Evolutionary conservation across 768 basidiomycete species (phyloP), one percentile per base, ranked within the genome.

Genomic region (Termitomyces heimii): DNA sequence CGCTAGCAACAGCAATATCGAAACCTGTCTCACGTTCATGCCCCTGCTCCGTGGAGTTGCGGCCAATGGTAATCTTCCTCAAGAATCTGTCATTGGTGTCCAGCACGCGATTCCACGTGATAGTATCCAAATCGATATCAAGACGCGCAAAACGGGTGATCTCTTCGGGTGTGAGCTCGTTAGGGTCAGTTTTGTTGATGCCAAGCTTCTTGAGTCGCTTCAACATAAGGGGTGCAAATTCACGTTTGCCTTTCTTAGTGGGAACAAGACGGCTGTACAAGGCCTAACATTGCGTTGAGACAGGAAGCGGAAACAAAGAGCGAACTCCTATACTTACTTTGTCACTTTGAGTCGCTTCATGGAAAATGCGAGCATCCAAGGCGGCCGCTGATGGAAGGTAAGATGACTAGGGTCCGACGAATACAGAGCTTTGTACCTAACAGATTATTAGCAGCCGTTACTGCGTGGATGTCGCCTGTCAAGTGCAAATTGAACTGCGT

Each of bases 71-170:
- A 67, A 98, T 87, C 73, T 89, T 93, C 57, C 96, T 90, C 62
- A 99, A 77, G 82, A 95, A 98, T 54, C 96, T 86, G 70, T 99
- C 96, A 71, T 99, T 98, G 62, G 89, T 92, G 70, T 99, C 96
- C 54, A 98, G 69, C 22, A 99, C 96, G 46, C 96, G 94, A 71
- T 97, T 93, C 95, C 96, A 98, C 53, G 95, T 98, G 62, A 99
- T 92, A 24, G 94, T 96, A 39, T 83, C 80, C 2, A 86, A 77
- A 70, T 98, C 94, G 53, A 99, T 82, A 64, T 98, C 94, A 16
- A 99, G 82, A 48, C 97, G 85, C 28, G 92, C 92, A 66, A 98
- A 99, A 56, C 82, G 83, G 57, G 79, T 87, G 66, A 92, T 86
- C 71, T 99, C 97, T 63, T 97, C 95, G 8, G 91, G 87, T 9